phyloP scores from a whole-genome alignment of 2,329 filamentous ascomycete species.

The Rugonectria rugulosa region DNA sequence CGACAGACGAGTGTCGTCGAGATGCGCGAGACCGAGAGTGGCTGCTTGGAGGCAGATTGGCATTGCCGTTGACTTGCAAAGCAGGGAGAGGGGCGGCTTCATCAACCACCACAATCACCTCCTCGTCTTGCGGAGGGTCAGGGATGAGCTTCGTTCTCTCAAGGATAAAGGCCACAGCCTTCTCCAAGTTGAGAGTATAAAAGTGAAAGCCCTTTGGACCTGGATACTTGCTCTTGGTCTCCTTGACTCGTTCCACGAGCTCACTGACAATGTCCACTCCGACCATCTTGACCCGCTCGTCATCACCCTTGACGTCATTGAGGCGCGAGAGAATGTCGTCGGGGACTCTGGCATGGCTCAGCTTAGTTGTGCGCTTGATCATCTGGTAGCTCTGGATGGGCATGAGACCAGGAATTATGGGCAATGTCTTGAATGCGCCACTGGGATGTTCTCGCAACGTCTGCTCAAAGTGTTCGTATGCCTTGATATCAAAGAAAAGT shows the following conservation, averaged over 20 bases:
- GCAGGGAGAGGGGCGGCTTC: conserved; percentile 34
- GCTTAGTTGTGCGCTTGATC: conserved; percentile 89
- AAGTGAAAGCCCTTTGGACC: conserved; percentile 89
- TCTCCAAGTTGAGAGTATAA: conserved; percentile 96
- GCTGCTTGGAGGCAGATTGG: conserved; percentile 42
- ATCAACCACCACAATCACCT: conserved; percentile 57
- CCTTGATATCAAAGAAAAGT: conserved; percentile 89
- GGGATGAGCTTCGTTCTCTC: conserved; percentile 88
- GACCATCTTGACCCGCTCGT: conserved; percentile 80
- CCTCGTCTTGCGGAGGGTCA: conserved; percentile 60
- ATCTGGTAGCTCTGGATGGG: conserved; percentile 98
- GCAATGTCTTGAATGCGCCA: conserved; percentile 83
- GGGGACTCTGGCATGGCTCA: conserved; percentile 88
- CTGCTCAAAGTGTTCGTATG: conserved; percentile 82
- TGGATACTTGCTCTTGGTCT: conserved; percentile 62
- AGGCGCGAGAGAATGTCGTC: conserved; percentile 72
- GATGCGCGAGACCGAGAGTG: conserved; percentile 46
- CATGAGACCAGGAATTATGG: conserved; percentile 95
- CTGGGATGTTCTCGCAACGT: conserved; percentile 81
- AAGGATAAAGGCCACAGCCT: conserved; percentile 91
- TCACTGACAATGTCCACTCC: conserved; percentile 86
- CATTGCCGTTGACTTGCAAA: conserved; percentile 58
- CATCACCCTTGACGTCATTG: conserved; percentile 77
- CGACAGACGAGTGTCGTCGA: conserved; percentile 78
- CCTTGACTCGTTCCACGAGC: conserved; percentile 80